Evolutionary conservation across 805 yeast species (phyloP).

Genomic region (Cyberlindnera lachancei): DNA sequence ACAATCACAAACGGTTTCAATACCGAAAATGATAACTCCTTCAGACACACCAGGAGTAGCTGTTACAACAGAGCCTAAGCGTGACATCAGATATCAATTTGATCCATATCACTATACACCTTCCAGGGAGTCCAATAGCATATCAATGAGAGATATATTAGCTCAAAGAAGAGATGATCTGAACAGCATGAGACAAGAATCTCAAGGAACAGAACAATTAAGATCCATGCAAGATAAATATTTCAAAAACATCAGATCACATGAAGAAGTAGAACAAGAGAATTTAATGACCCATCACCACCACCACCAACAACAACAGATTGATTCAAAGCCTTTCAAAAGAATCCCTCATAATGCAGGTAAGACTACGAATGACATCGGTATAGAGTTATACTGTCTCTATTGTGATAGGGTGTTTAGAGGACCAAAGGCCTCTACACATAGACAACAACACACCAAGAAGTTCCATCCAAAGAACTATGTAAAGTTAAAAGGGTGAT

Average conservation of each 20-base stretch:
- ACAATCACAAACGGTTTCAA: not conserved
- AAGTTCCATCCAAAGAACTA: slow-evolving; percentile 38
- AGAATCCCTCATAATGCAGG: slow-evolving; percentile 17
- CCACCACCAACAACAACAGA: not conserved
- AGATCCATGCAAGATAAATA: not conserved
- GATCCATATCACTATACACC: slow-evolving; percentile 2
- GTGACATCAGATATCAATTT: slow-evolving; percentile 1
- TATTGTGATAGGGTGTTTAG: slow-evolving; percentile 36
- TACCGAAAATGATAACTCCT: not conserved
- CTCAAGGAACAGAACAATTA: not conserved
- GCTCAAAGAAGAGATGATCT: slow-evolving; percentile 9
- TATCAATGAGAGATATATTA: slow-evolving; percentile 6
- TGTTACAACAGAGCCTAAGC: no score
- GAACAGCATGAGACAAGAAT: slow-evolving; percentile 1
- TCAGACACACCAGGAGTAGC: no score
- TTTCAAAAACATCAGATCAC: not conserved
- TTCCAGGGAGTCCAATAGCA: not conserved
- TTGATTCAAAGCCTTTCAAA: not conserved
- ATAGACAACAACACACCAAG: slow-evolving; percentile 41
- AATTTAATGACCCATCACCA: not conserved
- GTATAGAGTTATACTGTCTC: slow-evolving; percentile 31
- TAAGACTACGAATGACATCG: slow-evolving; percentile 10
- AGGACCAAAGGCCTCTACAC: slow-evolving; percentile 40
- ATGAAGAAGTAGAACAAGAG: not conserved
- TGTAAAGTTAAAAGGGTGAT: slow-evolving; percentile 39